Percentiles rank a stretch among this genome's conserved stretches.
Evolutionary conservation across 2,329 filamentous ascomycete species (phyloP).

Genomic region (Madurella mycetomatis): DNA sequence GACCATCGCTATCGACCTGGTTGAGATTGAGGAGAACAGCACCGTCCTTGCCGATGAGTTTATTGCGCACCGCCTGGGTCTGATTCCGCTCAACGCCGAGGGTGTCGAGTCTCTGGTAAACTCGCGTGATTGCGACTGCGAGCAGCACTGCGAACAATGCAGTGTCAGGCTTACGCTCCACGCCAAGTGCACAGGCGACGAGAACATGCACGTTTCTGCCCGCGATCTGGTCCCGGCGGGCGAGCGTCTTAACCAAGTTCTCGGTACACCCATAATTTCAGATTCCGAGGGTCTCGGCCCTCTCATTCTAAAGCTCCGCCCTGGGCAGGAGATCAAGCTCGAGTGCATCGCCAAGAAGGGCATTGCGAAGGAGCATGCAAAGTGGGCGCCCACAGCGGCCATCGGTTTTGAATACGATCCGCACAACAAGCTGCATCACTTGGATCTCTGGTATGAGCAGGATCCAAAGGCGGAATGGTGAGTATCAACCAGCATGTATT

Average conservation of each 20-base stretch:
- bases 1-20: constrained; percentile 89
- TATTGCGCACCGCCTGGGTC: constrained; percentile 83
- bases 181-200: constrained; percentile 77
- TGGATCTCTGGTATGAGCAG: constrained; percentile 92
- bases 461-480: constrained; percentile 82
- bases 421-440: constrained; percentile 88
- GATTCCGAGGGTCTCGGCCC: constrained; percentile 78
- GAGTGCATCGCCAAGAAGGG: constrained; percentile 96
- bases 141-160: constrained; percentile 90
- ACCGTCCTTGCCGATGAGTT: constrained; percentile 97
- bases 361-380: constrained; percentile 97
- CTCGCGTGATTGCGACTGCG: constrained; percentile 92
- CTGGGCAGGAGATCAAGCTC: constrained; percentile 84
- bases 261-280: constrained; percentile 77
- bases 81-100: constrained; percentile 82
- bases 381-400: constrained; percentile 90
- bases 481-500: constrained; percentile 30
- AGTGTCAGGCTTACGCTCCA: constrained; percentile 80
- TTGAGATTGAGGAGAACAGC: constrained; percentile 88
- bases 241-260: constrained; percentile 64
- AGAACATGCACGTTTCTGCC: constrained; percentile 91
- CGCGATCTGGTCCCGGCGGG: constrained; percentile 74
- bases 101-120: constrained; percentile 80
- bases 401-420: constrained; percentile 98
- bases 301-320: constrained; percentile 84